phyloP scores from a whole-genome alignment of 1,139 yeast species.

The Nematodospora anomalae region DNA sequence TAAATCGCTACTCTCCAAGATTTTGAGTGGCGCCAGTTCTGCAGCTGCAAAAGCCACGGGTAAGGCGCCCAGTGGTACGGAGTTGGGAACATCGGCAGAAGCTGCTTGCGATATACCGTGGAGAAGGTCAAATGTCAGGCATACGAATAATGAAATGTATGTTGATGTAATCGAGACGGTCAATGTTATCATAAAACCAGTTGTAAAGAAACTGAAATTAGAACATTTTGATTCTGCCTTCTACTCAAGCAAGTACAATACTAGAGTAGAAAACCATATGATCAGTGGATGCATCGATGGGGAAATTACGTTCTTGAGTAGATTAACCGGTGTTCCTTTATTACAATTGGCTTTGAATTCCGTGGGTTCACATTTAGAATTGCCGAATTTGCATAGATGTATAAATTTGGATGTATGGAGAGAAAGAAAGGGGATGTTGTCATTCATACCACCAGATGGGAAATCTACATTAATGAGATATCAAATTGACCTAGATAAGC shows the following conservation, averaged over 20 bases:
- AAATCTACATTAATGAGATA: conserved; percentile 64
- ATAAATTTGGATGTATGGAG: conserved; percentile 51
- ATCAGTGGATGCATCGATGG: conserved; percentile 67
- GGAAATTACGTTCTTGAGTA: conserved; percentile 58
- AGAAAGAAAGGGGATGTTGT: conserved; percentile 39
- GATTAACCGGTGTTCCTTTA: conserved; percentile 74
- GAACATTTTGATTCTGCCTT: conserved; percentile 37
- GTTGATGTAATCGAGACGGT: conserved; percentile 72
- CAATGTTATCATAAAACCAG: conserved; percentile 42
- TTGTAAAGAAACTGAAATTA: conserved; percentile 13
- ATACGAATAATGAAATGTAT: conserved; percentile 77
- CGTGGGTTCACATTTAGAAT: conserved; percentile 43
- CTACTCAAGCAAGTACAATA: conserved; percentile 25
- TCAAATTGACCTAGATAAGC: conserved; percentile 48
- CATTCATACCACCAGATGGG: conserved; percentile 91
- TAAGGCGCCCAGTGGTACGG: conserved; percentile 1
- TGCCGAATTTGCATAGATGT: conserved; percentile 62
- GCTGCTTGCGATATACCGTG: conserved; percentile 53
- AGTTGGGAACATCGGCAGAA: conserved; percentile 3
- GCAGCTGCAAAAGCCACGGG: conserved; percentile 28
- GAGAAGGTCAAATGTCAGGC: conserved; percentile 65
- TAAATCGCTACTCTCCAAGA: conserved; percentile 39
- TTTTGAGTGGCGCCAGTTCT: conserved; percentile 36
- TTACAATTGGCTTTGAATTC: conserved; percentile 55
- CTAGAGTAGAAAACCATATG: conserved; percentile 33